Conservation (phyloP, 2,329 filamentous ascomycete genomes). For the Scedosporium aurantiacum region DNA sequence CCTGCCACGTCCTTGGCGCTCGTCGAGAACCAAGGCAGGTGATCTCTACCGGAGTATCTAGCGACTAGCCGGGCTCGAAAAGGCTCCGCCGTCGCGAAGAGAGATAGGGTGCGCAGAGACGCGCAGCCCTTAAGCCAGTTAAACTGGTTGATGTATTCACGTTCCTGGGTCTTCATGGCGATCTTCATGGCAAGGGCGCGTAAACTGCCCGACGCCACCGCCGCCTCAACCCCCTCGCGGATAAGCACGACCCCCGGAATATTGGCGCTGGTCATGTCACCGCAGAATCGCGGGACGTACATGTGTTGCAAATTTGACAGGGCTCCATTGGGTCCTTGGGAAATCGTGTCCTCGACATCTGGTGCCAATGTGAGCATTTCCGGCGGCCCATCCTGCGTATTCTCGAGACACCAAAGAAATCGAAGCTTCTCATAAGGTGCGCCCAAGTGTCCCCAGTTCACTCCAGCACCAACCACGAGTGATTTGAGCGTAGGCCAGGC, state of each 20-base stretch:
- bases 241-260: neutral
- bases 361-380: neutral
- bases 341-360: neutral
- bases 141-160: conserved; percentile 19
- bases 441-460: conserved; percentile 12
- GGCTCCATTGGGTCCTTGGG: neutral
- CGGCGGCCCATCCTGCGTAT: conserved; percentile 6
- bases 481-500: conserved; percentile 20
- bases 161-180: conserved; percentile 15
- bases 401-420: conserved; percentile 7
- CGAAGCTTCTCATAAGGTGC: conserved; percentile 10
- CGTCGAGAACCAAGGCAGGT: neutral
- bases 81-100: conserved; percentile 17
- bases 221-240: conserved; percentile 11
- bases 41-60: neutral
- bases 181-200: conserved; percentile 25
- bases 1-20: conserved; percentile 12
- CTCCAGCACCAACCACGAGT: conserved; percentile 13
- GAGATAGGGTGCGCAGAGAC: conserved; percentile 22
- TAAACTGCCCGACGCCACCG: conserved; percentile 18
- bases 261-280: conserved; percentile 2
- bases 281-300: conserved; percentile 4
- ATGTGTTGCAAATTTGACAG: neutral
- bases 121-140: conserved; percentile 23
- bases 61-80: neutral